Evolutionary conservation across 75 land plant genomes (phyloP), one percentile per base, ranked within the genome.

Genomic region (Sequoiadendron giganteum): DNA sequence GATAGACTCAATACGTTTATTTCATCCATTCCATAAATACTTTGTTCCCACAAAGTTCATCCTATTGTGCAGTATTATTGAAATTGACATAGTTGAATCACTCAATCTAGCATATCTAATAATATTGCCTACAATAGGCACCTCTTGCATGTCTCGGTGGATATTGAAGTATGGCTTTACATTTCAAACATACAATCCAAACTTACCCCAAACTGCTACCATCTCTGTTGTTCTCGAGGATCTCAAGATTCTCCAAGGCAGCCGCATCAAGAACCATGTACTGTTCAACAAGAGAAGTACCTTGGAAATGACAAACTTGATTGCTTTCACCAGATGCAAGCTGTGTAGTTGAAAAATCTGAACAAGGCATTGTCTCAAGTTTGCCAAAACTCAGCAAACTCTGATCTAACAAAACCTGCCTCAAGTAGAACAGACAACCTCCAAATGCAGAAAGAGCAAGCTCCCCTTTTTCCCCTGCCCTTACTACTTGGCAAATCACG

Each of bases 251-350:
- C 88, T 97, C 96, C 87, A 98, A 86, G 47, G 99, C 99, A 86
- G 99, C 92, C 58, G 95, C 93, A 93, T 98, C 99, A 91, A 98
- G 98, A 78, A 92, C 90, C 99, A 98, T 94, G 89, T 93, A 90
- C 39, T 93, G 90, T 87, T 94, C 94, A 75, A 88, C 68, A 83
- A 80, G 19, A 32, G 58, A 45, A 52, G 85, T 65, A 55, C 36
- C 38, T 30, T n/a, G 52, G 34, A 28, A 13, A 54, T 7, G 34
- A 81, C 10, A 47, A 2, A 15, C 45, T 25, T 21, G 73, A 19
- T 65, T 83, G 70, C 42, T 49, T 18, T 40, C 58, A 84, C 84
- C 77, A 86, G 58, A 48, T 85, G 28, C 49, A 81, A 47, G 48
- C 84, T 81, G 47, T 32, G 78, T 68, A 82, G 87, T 81, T 85